These are phyloP conservation scores for Kwoniella sp. DNA, from an alignment of 768 basidiomycete species.

Conservation along the genomic window DNA sequence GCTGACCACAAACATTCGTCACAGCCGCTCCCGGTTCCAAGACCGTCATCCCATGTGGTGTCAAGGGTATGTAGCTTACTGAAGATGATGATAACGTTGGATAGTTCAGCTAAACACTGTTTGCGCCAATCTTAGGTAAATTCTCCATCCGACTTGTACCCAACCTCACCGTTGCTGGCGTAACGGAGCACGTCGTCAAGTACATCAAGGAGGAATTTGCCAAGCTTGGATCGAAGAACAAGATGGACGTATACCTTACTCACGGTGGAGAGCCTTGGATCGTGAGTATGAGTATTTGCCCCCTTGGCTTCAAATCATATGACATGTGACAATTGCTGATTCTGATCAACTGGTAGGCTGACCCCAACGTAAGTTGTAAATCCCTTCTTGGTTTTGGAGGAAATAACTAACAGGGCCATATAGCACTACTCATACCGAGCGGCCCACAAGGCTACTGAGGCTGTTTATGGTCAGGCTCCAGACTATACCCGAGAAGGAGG, in stretches of 20 bases:
- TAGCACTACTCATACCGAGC: slow-evolving; percentile 94
- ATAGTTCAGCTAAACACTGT: too few species aligned
- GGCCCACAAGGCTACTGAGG: slow-evolving; percentile 80
- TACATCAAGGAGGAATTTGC: slow-evolving; percentile 79
- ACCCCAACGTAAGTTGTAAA: slow-evolving; percentile 41
- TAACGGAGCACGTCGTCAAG: slow-evolving; percentile 69
- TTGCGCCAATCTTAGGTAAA: slow-evolving; percentile 66
- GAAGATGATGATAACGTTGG: too few species aligned
- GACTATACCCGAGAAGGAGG: slow-evolving; percentile 57
- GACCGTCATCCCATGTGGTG: slow-evolving; percentile 92
- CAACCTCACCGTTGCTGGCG: slow-evolving; percentile 75
- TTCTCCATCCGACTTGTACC: slow-evolving; percentile 94
- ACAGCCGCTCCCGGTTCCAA: slow-evolving; percentile 53
- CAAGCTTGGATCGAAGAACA: slow-evolving; percentile 83
- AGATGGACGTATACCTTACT: slow-evolving; percentile 67
- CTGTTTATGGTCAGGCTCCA: slow-evolving; percentile 54
- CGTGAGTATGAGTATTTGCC: too few species aligned
- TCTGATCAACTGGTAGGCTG: slow-evolving; percentile 23
- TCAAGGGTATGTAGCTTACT: slow-evolving; percentile 53
- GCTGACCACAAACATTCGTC: too few species aligned
- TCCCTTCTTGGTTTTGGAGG: background rate
- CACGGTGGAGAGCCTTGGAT: slow-evolving; percentile 91
- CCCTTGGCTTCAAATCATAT: too few species aligned
- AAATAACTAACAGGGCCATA: slow-evolving; percentile 57
- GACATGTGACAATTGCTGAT: too few species aligned